phyloP scores from a whole-genome alignment of 2,329 filamentous ascomycete genomes.

The Aspergillus hiratsukae region DNA sequence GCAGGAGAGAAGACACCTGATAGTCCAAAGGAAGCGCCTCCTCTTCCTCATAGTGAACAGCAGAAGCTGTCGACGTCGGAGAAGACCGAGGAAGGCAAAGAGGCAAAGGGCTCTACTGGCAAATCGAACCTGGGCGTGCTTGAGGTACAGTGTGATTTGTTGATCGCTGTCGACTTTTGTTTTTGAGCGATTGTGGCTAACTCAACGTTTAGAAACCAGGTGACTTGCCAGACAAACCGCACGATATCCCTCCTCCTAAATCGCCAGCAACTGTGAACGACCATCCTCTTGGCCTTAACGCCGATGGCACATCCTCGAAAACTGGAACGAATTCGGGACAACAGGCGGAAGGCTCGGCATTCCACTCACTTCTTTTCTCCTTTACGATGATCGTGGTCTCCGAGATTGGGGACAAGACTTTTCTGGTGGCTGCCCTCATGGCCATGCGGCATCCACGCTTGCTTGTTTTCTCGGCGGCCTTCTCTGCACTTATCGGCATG shows the following conservation, averaged over 20 bases:
- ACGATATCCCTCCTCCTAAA: slow-evolving; percentile 68
- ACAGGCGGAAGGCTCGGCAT: slow-evolving; percentile 61
- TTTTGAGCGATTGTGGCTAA: background rate
- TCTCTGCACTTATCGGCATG: slow-evolving; percentile 87
- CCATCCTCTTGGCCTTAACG: slow-evolving; percentile 27
- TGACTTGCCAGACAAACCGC: slow-evolving; percentile 72
- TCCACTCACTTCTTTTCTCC: slow-evolving; percentile 86
- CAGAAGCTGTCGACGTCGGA: slow-evolving; percentile 53
- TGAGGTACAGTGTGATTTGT: slow-evolving; percentile 49
- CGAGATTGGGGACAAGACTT: slow-evolving; percentile 97
- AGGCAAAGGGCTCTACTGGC: slow-evolving; percentile 38
- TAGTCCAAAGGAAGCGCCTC: slow-evolving; percentile 78
- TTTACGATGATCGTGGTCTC: slow-evolving; percentile 97
- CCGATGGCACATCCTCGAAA: slow-evolving; percentile 29
- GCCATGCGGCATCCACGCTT: slow-evolving; percentile 96
- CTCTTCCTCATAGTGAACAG: slow-evolving; percentile 75
- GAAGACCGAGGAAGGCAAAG: slow-evolving; percentile 31
- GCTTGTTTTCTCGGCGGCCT: slow-evolving; percentile 92
- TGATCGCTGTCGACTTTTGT: background rate
- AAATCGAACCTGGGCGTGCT: slow-evolving; percentile 43
- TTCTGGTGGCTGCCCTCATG: slow-evolving; percentile 95
- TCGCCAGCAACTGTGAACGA: slow-evolving; percentile 43
- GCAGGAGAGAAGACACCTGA: slow-evolving; percentile 71
- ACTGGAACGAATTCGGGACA: slow-evolving; percentile 28
- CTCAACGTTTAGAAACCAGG: slow-evolving; percentile 63